A percentile compares a stretch with the other conserved stretches of the same genome.
These are phyloP conservation scores for Xylariomycetidae sp. DNA, from an alignment of 2,329 filamentous ascomycete genomes.

Conservation along the genomic window DNA sequence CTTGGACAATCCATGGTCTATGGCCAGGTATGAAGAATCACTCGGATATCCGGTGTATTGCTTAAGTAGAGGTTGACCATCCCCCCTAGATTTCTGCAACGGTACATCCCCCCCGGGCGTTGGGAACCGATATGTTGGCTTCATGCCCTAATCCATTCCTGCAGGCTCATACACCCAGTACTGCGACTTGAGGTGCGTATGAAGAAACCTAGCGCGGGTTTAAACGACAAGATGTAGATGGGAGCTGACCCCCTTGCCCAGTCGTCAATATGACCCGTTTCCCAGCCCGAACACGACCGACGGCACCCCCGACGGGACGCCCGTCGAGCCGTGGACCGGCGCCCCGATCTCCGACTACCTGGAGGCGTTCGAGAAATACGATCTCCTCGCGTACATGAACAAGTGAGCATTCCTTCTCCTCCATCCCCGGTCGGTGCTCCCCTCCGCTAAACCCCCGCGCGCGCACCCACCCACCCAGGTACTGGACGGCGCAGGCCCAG, in stretches of 20 bases:
- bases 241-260: slow-evolving; percentile 12
- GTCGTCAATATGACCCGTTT: slow-evolving; percentile 56
- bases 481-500: slow-evolving; percentile 54
- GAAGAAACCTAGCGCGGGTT: neutral
- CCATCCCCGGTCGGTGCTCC: neutral
- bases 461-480: slow-evolving; percentile 18
- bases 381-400: slow-evolving; percentile 60
- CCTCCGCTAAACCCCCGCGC: slow-evolving; percentile 1
- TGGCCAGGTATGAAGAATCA: slow-evolving; percentile 38
- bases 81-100: slow-evolving; percentile 37
- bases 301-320: slow-evolving; percentile 42
- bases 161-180: slow-evolving; percentile 59
- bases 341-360: slow-evolving; percentile 53
- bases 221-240: neutral
- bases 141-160: slow-evolving; percentile 32
- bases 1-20: slow-evolving; percentile 55
- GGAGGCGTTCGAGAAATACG: slow-evolving; percentile 48
- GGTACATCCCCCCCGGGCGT: slow-evolving; percentile 17
- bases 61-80: neutral
- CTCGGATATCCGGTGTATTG: neutral
- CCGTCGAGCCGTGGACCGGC: slow-evolving; percentile 53
- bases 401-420: slow-evolving; percentile 28
- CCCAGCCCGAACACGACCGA: slow-evolving; percentile 59
- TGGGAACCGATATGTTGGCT: neutral
- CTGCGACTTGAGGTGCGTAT: slow-evolving; percentile 47